Base-by-base conservation (phyloP, 768 basidiomycete genomes). In the Trametes cinnabarina region DNA sequence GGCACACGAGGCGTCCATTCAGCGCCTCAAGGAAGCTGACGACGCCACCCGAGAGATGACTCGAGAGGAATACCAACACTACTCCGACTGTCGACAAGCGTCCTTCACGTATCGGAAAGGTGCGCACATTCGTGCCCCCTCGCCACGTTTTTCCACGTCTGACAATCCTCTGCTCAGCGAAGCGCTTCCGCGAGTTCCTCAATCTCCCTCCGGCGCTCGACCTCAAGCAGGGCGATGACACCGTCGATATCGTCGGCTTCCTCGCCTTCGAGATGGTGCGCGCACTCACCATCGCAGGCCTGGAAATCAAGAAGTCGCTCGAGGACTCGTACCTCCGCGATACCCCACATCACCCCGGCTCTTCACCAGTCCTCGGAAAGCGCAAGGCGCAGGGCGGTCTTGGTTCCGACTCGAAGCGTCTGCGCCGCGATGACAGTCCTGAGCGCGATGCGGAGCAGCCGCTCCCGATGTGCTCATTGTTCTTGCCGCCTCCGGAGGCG, bases 71-170 rank as follows among this genome's bases (percentile, higher is more conserved):
- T 98, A 98, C 70, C 90, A 95, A 58, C 94, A 94, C 69, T 97
- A 97, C 69, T 94, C 94, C 3, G 94, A 96, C 70, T 97, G 94
- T 74, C 83, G 95, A 57, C 95, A 97, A 71, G 95, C 95, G 0
- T 92, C 92, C 15, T 98, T 98, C 71, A 97, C 95, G 0, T 97
- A 95, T 71, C 86, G 94, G 52, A 98, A 98, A 86, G 89, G 94
- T 92, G 43, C 30, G 75, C 71, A 37, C 25, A 50, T 34, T 57
- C 28, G 43, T 11, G 15, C 55, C 30, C 26, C 58, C 15, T 40
- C 30, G 8, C 34, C 23, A 22, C 23, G 35, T 17, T 17, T 35
- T 22, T 20, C 12, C 23, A 11, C 35, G 10, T 22, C 34, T 17
- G n/a, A 35, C 40, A 47, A 17, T 4, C 8, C 14, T 4, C 1